Percentiles rank a stretch among this genome's conserved stretches.
Conservation (phyloP, 805 yeast species). For the Starmera caribaea region DNA sequence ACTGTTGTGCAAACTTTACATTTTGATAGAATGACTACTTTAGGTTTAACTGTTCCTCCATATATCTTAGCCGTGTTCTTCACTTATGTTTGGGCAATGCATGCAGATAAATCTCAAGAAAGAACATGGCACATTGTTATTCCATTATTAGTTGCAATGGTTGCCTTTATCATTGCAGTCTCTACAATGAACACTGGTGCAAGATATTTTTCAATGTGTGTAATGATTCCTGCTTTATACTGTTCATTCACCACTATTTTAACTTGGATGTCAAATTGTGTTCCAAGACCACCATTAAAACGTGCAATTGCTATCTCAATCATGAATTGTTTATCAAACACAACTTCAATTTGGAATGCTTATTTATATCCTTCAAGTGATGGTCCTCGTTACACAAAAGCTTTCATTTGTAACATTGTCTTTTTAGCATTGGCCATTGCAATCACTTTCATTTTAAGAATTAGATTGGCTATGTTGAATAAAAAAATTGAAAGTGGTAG, state of each 20-base stretch:
- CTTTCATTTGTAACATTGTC: slow-evolving; percentile 39
- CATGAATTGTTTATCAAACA: slow-evolving; percentile 47
- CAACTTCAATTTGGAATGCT: slow-evolving; percentile 48
- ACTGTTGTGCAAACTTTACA: slow-evolving; percentile 48
- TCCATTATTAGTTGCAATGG: slow-evolving; percentile 32
- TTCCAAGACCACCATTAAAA: slow-evolving; percentile 50
- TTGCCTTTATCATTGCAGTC: slow-evolving; percentile 38
- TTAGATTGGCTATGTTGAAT: slow-evolving; percentile 29
- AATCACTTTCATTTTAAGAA: slow-evolving; percentile 28
- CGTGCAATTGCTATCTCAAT: slow-evolving; percentile 48
- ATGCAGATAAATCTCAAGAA: slow-evolving; percentile 48
- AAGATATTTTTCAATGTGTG: slow-evolving; percentile 49
- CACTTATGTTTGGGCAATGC: slow-evolving; percentile 44
- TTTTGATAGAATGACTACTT: slow-evolving; percentile 38
- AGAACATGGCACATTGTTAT: slow-evolving; percentile 38
- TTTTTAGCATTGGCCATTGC: slow-evolving; percentile 32
- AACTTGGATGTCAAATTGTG: slow-evolving; percentile 47
- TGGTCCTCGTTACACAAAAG: slow-evolving; percentile 38
- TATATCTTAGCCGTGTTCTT: slow-evolving; percentile 40
- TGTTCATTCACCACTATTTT: slow-evolving; percentile 43
- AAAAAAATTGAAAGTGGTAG: slow-evolving; percentile 33
- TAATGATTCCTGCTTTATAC: slow-evolving; percentile 47
- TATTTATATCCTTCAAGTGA: slow-evolving; percentile 36
- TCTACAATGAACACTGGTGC: slow-evolving; percentile 46
- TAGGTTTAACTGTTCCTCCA: slow-evolving; percentile 52